Percentiles rank a stretch among this genome's conserved stretches.
Conservation (phyloP, 2,329 filamentous ascomycete genomes). For the Cladosporium austrohemisphaericum region DNA sequence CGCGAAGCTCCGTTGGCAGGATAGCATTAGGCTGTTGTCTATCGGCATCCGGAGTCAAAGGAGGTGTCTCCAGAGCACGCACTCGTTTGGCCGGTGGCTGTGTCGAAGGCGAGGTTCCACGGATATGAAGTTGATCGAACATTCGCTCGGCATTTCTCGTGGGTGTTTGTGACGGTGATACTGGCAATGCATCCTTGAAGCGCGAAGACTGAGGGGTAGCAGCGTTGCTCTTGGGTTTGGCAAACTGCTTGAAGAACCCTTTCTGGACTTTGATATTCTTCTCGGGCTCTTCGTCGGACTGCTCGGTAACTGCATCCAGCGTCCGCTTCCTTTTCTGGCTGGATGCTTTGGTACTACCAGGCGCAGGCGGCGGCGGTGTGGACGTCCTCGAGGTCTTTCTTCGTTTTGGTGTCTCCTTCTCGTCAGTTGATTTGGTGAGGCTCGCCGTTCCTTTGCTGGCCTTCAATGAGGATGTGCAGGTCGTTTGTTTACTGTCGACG, state of each 20-base stretch:
- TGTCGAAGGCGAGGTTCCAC: conserved; percentile 20
- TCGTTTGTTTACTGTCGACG: conserved; percentile 26
- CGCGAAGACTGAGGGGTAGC: conserved; percentile 32
- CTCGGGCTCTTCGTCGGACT: conserved; percentile 23
- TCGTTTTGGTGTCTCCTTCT: conserved; percentile 12
- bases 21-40: conserved; percentile 19
- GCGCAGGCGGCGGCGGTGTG: conserved; percentile 20
- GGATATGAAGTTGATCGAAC: conserved; percentile 33
- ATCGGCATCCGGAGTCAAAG: conserved; percentile 27
- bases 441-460: not conserved
- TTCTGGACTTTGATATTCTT: conserved; percentile 14
- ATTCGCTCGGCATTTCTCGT: conserved; percentile 32
- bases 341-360: not conserved
- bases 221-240: conserved; percentile 14
- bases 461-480: conserved; percentile 12
- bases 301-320: conserved; percentile 21
- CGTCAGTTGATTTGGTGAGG: not conserved
- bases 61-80: conserved; percentile 31
- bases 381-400: conserved; percentile 19
- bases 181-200: conserved; percentile 28
- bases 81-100: conserved; percentile 20
- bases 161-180: conserved; percentile 33
- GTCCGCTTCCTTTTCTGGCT: conserved; percentile 26
- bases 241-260: conserved; percentile 19
- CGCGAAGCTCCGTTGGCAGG: conserved; percentile 41